Base-by-base conservation (phyloP, 2,329 filamentous ascomycete species). In the Xylariaceae sp. region DNA sequence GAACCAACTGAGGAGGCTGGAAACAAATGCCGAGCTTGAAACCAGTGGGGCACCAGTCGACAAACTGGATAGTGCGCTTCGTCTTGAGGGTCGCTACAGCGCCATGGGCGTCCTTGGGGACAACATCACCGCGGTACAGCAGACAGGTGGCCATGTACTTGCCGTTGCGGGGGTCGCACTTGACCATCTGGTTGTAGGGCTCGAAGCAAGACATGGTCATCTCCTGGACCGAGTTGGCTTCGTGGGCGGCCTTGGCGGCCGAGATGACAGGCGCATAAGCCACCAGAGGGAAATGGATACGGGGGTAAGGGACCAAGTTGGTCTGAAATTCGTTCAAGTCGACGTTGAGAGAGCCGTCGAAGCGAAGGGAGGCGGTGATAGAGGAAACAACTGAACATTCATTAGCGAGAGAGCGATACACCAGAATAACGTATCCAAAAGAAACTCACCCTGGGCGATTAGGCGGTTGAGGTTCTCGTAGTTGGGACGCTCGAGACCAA, bases 1-100 rank as follows among this genome's bases (percentile, higher is more conserved):
- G 94, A 50, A 97, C 92, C 75, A 89, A 87, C 79, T 95, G 84
- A 61, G 92, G 92, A 68, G 91, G 89, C 81, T 97, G 91, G 86
- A 95, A 97, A 88, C 91, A 96, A 81, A 99, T 99, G 82, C 94
- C 94, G 63, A 99, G 89, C 89, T 99, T 99, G 87, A 99, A 99
- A 63, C 94, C 94, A 74, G 94, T 99, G 55, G 94, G 94, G 85
- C 94, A 99, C 94, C 94, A 99, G 78, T 99, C 94, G 70, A 99
- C 94, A 71, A 97, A 96, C 78, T 97, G 91, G 71, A 99, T 95
- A 65, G 94, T 96, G 67, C 90, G 88, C 88, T 96, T 97, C 74
- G 94, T 96, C 89, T 97, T 99, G 70, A 97, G 87, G 59, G 89
- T 90, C 56, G 92, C 91, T 62, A 97, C 91, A 59, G 94, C 92